Base-by-base conservation (phyloP, 345 rosid genomes). In the Arabis alpina region DNA sequence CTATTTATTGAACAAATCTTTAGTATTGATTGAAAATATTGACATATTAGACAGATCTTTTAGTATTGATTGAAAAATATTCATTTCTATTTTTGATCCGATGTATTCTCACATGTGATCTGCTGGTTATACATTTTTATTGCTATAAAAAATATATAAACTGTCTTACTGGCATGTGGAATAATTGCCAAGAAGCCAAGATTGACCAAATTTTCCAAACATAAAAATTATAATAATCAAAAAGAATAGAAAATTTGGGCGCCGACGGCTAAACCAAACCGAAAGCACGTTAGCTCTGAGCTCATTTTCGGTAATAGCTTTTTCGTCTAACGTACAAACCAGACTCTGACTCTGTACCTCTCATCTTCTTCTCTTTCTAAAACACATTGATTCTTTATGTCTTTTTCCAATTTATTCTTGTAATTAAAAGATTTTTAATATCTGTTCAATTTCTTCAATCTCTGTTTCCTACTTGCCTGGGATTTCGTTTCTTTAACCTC, bases 221-320 rank as follows among this genome's bases (percentile, higher is more conserved):
- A 19, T 19, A 19, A 19, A 19, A 19, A 19, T 19, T 19, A 19
- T 19, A 19, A 6, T 5, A 34, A 34, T 0, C 2, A 6, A 6
- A 34, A 34, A 34, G 6, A 34, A 6, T 0, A 34, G 6, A 34
- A 36, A 32, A 32, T 60, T 4, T 47, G n/a, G 62, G 14, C 78
- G 70, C 56, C 74, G 74, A 49, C 45, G 79, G 70, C 43, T 47
- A 55, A 72, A 69, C 53, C 49, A 60, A 68, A 68, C 39, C 23
- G 23, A 19, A 19, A 28, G 5, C 74, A 75, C 79, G 79, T 75
- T 75, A 62, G 79, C 70, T 69, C 71, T 75, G 55, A 69, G 66
- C 79, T 75, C 79, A 75, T 75, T 62, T 69, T 75, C 70, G 79
- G 70, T 54, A 40, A 61, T 39, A 45, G 60, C 65, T 70, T 66